phyloP scores from a whole-genome alignment of 2,329 filamentous ascomycete genomes.

The Aspergillus luchuensis region DNA sequence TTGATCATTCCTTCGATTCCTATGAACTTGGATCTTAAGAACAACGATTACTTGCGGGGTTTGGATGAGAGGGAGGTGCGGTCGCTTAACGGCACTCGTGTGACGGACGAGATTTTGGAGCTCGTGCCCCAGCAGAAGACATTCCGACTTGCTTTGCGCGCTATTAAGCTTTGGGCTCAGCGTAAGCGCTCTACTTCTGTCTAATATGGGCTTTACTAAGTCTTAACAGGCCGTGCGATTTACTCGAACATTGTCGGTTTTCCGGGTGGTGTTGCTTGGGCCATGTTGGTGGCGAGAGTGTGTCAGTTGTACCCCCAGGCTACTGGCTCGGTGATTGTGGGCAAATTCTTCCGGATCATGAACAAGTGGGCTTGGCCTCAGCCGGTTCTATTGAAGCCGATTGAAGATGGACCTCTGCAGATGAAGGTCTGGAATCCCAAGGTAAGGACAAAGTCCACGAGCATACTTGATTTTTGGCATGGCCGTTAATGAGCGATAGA shows the following conservation, averaged over 20 bases:
- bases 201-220: neutral
- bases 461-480: neutral
- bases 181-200: slow-evolving; percentile 42
- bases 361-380: slow-evolving; percentile 90
- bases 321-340: slow-evolving; percentile 81
- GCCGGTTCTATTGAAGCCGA: slow-evolving; percentile 85
- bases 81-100: slow-evolving; percentile 89
- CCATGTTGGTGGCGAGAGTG: slow-evolving; percentile 92
- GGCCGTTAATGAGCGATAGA: slow-evolving; percentile 42
- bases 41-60: slow-evolving; percentile 81
- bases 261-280: slow-evolving; percentile 95
- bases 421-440: slow-evolving; percentile 94
- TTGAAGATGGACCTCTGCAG: slow-evolving; percentile 77
- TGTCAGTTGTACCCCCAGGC: slow-evolving; percentile 96
- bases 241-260: slow-evolving; percentile 97
- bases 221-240: slow-evolving; percentile 67
- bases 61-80: slow-evolving; percentile 84
- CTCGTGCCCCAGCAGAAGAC: slow-evolving; percentile 87
- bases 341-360: slow-evolving; percentile 94
- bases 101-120: slow-evolving; percentile 87
- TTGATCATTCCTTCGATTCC: slow-evolving; percentile 73
- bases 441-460: slow-evolving; percentile 50
- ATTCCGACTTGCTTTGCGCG: slow-evolving; percentile 84
- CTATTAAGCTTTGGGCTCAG: slow-evolving; percentile 96
- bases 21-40: slow-evolving; percentile 72